These are phyloP conservation scores for Orbilia oligospora DNA, from an alignment of 2,329 filamentous ascomycete genomes.

Conservation along the genomic window DNA sequence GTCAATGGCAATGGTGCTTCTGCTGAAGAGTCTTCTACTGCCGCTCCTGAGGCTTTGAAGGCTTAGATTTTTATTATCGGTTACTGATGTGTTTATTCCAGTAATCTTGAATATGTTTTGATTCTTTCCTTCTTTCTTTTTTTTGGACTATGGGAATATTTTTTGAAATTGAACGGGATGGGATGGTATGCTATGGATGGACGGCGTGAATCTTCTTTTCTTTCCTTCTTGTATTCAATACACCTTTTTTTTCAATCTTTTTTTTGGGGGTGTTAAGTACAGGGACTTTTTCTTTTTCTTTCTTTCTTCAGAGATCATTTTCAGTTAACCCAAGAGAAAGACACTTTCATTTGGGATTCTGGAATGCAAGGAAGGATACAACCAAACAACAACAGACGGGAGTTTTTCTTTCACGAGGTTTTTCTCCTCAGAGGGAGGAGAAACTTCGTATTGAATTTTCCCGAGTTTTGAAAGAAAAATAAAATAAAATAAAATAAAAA, in stretches of 20 bases:
- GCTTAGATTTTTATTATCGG: background rate
- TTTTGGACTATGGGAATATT: background rate
- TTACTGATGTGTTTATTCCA: background rate
- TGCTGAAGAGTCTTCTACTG: slow-evolving; percentile 20
- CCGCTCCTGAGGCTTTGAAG: slow-evolving; percentile 48
- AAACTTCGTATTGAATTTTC: background rate
- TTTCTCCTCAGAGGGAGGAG: background rate
- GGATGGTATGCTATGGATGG: background rate
- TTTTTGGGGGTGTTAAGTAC: slow-evolving; percentile 16
- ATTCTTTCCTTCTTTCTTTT: slow-evolving; percentile 25
- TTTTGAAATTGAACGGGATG: slow-evolving; percentile 17
- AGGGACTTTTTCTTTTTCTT: slow-evolving; percentile 22
- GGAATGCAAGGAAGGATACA: background rate
- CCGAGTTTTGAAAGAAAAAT: no score
- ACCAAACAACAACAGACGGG: background rate
- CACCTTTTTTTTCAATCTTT: slow-evolving; percentile 10
- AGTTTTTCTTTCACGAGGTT: background rate
- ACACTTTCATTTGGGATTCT: background rate
- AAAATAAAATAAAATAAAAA: background rate
- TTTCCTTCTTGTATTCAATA: slow-evolving; percentile 44
- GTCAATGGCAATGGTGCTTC: slow-evolving; percentile 20
- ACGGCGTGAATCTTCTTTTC: slow-evolving; percentile 35
- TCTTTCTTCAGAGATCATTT: slow-evolving; percentile 9
- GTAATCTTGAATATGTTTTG: no score
- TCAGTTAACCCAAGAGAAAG: background rate